Evolutionary conservation across 345 rosid species (phyloP).

Genomic region (Citrus mangshanensis): DNA sequence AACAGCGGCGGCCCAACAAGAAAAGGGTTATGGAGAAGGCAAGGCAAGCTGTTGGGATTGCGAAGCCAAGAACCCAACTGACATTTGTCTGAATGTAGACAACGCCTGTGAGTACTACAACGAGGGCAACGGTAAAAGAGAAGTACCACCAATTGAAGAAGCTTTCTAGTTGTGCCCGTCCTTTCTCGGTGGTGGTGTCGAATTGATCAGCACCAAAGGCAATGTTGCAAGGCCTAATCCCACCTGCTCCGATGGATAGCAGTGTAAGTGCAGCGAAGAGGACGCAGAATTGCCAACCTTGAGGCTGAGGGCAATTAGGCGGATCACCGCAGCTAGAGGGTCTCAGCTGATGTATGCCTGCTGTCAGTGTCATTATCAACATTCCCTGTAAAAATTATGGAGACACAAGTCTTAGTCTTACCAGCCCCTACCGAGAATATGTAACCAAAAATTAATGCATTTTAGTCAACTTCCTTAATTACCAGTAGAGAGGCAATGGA

Average conservation of each 20-base stretch:
- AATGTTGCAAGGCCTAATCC: slow-evolving; percentile 73
- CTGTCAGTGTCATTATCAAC: slow-evolving; percentile 53
- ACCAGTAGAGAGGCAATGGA: too few relatives aligned
- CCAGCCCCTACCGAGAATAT: too few relatives aligned
- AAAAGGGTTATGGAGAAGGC: slow-evolving; percentile 44
- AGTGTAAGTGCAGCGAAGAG: slow-evolving; percentile 46
- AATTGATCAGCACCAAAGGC: slow-evolving; percentile 84
- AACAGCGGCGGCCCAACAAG: slow-evolving; percentile 51
- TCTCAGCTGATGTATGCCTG: slow-evolving; percentile 37
- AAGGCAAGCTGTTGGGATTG: slow-evolving; percentile 60
- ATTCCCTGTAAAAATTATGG: slow-evolving; percentile 44
- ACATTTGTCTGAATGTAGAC: slow-evolving; percentile 62
- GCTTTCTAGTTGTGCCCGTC: slow-evolving; percentile 48
- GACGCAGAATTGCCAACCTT: slow-evolving; percentile 44
- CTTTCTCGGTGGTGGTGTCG: slow-evolving; percentile 46
- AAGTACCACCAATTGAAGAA: slow-evolving; percentile 91
- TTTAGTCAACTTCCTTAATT: too few relatives aligned
- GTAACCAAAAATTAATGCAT: too few relatives aligned
- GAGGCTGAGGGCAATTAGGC: slow-evolving; percentile 31
- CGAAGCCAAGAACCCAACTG: slow-evolving; percentile 65
- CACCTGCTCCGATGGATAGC: slow-evolving; percentile 67
- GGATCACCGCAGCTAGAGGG: slow-evolving; percentile 39
- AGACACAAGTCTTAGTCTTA: too few relatives aligned
- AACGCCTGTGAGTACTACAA: slow-evolving; percentile 56
- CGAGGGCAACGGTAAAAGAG: slow-evolving; percentile 56